These are phyloP conservation scores for Ogataea saltuana DNA, from an alignment of 805 yeast genomes.

Conservation along the genomic window DNA sequence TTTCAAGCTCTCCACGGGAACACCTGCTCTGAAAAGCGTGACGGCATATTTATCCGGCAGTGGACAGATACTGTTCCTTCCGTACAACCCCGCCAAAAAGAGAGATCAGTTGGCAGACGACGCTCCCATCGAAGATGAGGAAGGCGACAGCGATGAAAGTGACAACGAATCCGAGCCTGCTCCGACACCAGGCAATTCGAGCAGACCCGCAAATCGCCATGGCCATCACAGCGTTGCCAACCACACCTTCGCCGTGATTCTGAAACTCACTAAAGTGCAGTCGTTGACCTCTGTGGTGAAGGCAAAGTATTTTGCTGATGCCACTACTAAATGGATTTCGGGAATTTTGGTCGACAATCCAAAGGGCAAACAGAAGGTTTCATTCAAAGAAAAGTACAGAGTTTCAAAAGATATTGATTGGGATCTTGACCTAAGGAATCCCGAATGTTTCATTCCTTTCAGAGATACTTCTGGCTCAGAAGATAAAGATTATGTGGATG, in stretches of 20 bases:
- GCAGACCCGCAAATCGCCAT: background rate
- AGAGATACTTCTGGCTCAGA: conserved; percentile 11
- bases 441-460: conserved; percentile 39
- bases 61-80: conserved; percentile 37
- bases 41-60: conserved; percentile 34
- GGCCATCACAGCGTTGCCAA: conserved; percentile 34
- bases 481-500: conserved; percentile 18
- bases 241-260: conserved; percentile 53
- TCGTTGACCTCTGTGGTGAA: conserved; percentile 38
- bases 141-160: conserved; percentile 30
- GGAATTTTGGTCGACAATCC: conserved; percentile 37
- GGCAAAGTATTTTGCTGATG: conserved; percentile 45
- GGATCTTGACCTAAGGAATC: conserved; percentile 42
- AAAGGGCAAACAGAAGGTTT: conserved; percentile 41
- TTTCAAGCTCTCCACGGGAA: conserved; percentile 10
- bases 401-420: conserved; percentile 44
- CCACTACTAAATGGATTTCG: conserved; percentile 45
- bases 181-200: too few species aligned
- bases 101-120: conserved; percentile 26
- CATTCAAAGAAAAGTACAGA: conserved; percentile 45
- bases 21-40: conserved; percentile 17
- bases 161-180: too few species aligned
- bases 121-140: conserved; percentile 24
- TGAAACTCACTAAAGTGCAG: conserved; percentile 45
- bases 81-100: conserved; percentile 36